Conservation (phyloP, 1,139 yeast species). For the Hemisphaericaspora lyxosophila region DNA sequence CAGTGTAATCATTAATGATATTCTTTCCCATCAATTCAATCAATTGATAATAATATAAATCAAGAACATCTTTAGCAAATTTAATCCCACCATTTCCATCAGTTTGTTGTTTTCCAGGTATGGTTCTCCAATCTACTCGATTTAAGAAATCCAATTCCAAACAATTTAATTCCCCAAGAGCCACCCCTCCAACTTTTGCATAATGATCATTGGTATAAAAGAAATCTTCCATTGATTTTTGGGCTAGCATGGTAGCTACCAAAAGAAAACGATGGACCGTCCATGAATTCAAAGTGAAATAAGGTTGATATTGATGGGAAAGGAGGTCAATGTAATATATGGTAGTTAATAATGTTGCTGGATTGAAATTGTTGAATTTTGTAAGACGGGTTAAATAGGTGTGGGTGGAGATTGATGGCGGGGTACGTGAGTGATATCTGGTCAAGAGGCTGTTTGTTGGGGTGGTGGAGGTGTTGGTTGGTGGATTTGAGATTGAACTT, state of each 20-base stretch:
- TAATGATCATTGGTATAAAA: conserved; percentile 93
- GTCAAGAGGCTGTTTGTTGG: conserved; percentile 49
- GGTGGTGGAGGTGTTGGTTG: conserved; percentile 15
- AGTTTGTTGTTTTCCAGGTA: conserved; percentile 36
- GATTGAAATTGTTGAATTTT: conserved; percentile 81
- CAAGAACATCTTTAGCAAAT: conserved; percentile 49
- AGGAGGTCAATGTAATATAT: conserved; percentile 87
- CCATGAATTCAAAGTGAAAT: conserved; percentile 81
- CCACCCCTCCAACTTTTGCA: conserved; percentile 95
- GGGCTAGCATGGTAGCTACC: conserved; percentile 88
- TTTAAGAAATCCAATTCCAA: conserved; percentile 84
- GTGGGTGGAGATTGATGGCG: conserved; percentile 80
- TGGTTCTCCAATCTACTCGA: conserved; percentile 68
- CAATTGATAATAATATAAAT: conserved; percentile 61
- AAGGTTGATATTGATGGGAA: conserved; percentile 70
- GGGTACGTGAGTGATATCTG: conserved; percentile 88
- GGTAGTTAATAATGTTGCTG: conserved; percentile 74
- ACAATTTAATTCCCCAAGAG: conserved; percentile 78
- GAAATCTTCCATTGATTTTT: conserved; percentile 90
- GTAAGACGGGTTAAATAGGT: conserved; percentile 77
- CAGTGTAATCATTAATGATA: conserved; percentile 12
- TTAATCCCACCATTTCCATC: conserved; percentile 21
- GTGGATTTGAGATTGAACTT: conserved; percentile 29
- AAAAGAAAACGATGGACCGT: conserved; percentile 90
- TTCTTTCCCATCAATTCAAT: conserved; percentile 58